phyloP scores from a whole-genome alignment of 2,329 filamentous ascomycete genomes.

The Colletotrichum graminicola region DNA sequence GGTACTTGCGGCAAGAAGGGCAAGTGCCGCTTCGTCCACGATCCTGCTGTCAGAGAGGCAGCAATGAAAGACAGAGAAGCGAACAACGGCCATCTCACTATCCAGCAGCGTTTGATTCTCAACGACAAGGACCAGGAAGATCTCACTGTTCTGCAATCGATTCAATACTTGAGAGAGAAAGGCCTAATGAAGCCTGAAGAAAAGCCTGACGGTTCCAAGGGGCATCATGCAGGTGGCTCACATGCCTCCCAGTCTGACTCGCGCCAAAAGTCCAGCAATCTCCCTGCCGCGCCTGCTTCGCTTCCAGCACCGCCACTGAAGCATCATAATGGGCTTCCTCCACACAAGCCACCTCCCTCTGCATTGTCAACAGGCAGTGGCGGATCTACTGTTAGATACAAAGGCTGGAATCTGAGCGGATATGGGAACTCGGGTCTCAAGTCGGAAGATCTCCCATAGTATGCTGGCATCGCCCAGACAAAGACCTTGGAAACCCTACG shows the following conservation, averaged over 20 bases:
- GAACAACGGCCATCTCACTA: slow-evolving; percentile 74
- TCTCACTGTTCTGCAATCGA: slow-evolving; percentile 73
- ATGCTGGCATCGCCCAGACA: slow-evolving; percentile 32
- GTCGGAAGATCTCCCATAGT: slow-evolving; percentile 49
- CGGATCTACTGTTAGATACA: slow-evolving; percentile 49
- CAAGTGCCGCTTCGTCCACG: slow-evolving; percentile 81
- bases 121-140: slow-evolving; percentile 79
- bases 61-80: slow-evolving; percentile 73
- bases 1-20: slow-evolving; percentile 78
- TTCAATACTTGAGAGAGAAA: slow-evolving; percentile 73
- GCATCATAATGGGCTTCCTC: slow-evolving; percentile 49
- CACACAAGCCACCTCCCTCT: slow-evolving; percentile 51
- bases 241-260: slow-evolving; percentile 14
- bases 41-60: slow-evolving; percentile 71
- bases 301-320: slow-evolving; percentile 50
- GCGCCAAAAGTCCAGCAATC: slow-evolving; percentile 43
- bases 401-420: slow-evolving; percentile 56
- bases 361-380: slow-evolving; percentile 44
- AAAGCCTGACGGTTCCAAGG: slow-evolving; percentile 43
- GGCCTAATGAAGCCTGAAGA: slow-evolving; percentile 61
- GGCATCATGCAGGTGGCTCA: slow-evolving; percentile 4
- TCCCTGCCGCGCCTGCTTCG: slow-evolving; percentile 55
- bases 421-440: slow-evolving; percentile 56
- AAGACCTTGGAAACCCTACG: background rate
- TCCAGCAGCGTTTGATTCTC: slow-evolving; percentile 73